Conservation (phyloP, 2,329 filamentous ascomycete genomes). For the Penicillium psychrosexuale region DNA sequence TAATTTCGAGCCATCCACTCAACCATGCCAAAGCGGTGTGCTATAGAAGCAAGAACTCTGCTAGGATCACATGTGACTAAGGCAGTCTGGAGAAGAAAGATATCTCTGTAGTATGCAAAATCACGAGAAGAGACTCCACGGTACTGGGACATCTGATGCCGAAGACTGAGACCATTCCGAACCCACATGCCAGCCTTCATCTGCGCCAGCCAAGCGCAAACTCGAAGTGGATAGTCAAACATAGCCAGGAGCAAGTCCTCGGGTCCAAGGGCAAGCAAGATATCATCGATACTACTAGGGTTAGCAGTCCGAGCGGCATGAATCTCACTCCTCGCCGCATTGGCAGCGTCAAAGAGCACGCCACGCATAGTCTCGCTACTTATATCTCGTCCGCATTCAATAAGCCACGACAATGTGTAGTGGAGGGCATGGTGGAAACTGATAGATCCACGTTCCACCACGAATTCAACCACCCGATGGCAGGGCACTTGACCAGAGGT, state of each 20-base stretch:
- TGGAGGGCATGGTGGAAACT: constrained; percentile 97
- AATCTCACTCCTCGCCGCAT: constrained; percentile 42
- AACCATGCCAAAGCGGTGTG: constrained; percentile 86
- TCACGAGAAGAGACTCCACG: constrained; percentile 85
- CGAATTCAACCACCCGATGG: constrained; percentile 76
- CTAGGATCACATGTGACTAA: constrained; percentile 81
- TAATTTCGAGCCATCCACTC: constrained; percentile 85
- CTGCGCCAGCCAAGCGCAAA: constrained; percentile 94
- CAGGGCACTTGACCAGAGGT: constrained; percentile 44
- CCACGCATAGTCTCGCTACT: constrained; percentile 62
- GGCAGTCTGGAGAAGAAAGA: constrained; percentile 89
- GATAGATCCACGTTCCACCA: constrained; percentile 83
- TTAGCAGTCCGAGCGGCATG: constrained; percentile 62
- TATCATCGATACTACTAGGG: constrained; percentile 58
- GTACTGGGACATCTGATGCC: constrained; percentile 93
- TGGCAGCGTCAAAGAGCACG: constrained; percentile 68
- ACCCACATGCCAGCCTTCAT: constrained; percentile 99
- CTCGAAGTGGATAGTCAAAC: constrained; percentile 89
- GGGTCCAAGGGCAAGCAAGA: constrained; percentile 45
- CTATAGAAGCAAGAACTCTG: constrained; percentile 79
- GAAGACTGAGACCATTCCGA: constrained; percentile 89
- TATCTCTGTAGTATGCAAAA: constrained; percentile 89
- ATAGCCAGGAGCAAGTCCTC: constrained; percentile 82
- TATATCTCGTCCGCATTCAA: constrained; percentile 82
- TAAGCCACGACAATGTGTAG: constrained; percentile 92